Conservation (phyloP, 306 rosid genomes). For the Macrotyloma uniflorum region DNA sequence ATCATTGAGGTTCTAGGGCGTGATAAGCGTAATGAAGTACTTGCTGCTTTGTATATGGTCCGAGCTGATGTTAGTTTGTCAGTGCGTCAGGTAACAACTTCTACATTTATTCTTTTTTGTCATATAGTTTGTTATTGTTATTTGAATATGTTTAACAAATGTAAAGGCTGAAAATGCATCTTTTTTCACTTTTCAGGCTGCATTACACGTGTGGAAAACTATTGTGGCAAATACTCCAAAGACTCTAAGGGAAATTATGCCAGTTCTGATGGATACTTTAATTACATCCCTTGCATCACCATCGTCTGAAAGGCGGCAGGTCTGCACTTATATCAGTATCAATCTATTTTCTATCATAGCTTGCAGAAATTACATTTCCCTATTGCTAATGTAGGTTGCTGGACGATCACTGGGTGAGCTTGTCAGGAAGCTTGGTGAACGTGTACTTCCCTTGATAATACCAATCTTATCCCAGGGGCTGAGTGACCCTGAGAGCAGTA, state of each 20-base stretch:
- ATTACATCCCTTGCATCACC: constrained; percentile 93
- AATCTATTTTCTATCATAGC: constrained; percentile 10
- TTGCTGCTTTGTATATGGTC: constrained; percentile 97
- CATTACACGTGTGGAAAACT: constrained; percentile 98
- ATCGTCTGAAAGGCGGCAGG: constrained; percentile 98
- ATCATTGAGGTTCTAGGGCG: constrained; percentile 92
- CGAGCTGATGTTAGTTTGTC: constrained; percentile 94
- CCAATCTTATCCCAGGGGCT: constrained; percentile 92
- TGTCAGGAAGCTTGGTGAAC: constrained; percentile 97
- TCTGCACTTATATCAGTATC: constrained; percentile 34
- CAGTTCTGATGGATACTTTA: constrained; percentile 93
- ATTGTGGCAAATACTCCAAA: constrained; percentile 96
- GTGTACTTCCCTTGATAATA: constrained; percentile 91
- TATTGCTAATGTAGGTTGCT: constrained; percentile 71
- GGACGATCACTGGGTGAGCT: constrained; percentile 97
- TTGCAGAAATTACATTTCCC: constrained; percentile 7
- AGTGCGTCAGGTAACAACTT: constrained; percentile 86
- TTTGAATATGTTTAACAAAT: neutral
- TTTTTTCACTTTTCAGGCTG: constrained; percentile 63
- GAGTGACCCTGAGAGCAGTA: constrained; percentile 69
- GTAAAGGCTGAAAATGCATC: constrained; percentile 2
- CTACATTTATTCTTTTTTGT: neutral
- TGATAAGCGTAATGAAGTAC: constrained; percentile 90
- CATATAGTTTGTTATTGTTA: neutral
- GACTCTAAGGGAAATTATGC: constrained; percentile 95